These are phyloP conservation scores for Firmiana major DNA, from an alignment of 345 rosid genomes.

Conservation along the genomic window DNA sequence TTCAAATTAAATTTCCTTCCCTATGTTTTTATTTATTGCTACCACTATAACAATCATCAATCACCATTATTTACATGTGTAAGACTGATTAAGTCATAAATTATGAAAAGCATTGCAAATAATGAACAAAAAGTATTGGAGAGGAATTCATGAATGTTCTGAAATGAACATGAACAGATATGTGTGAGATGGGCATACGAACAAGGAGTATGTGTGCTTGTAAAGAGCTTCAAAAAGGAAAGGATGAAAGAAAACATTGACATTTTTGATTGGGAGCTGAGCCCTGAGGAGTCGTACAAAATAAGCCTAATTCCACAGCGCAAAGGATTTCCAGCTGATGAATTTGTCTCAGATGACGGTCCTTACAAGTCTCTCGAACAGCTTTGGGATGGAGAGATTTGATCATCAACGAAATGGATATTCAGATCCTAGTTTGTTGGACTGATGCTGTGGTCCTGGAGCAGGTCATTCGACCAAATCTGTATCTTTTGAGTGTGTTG, in stretches of 20 bases:
- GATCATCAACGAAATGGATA: background rate
- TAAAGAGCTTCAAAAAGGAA: slow-evolving; percentile 9
- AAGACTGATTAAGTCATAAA: no score
- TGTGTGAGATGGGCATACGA: slow-evolving; percentile 16
- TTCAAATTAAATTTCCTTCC: no score
- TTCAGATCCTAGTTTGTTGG: background rate
- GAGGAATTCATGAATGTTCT: background rate
- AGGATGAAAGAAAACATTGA: slow-evolving; percentile 13
- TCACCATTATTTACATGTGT: no score
- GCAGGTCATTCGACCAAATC: no score
- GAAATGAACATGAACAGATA: background rate
- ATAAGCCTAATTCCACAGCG: slow-evolving; percentile 6
- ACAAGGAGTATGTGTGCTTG: slow-evolving; percentile 4
- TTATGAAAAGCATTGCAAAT: no score
- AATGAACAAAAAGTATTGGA: no score
- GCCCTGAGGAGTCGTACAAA: background rate
- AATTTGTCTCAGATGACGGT: slow-evolving; percentile 7
- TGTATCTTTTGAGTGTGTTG: no score
- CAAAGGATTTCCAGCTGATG: background rate
- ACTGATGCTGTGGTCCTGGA: no score
- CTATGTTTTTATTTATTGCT: no score
- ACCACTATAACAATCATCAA: no score
- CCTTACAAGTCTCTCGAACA: slow-evolving; percentile 11
- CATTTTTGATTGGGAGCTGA: background rate
- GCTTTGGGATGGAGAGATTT: slow-evolving; percentile 19